Base-by-base conservation (phyloP, 352 stramenopile genomes). In the Blastocystis sp. region DNA sequence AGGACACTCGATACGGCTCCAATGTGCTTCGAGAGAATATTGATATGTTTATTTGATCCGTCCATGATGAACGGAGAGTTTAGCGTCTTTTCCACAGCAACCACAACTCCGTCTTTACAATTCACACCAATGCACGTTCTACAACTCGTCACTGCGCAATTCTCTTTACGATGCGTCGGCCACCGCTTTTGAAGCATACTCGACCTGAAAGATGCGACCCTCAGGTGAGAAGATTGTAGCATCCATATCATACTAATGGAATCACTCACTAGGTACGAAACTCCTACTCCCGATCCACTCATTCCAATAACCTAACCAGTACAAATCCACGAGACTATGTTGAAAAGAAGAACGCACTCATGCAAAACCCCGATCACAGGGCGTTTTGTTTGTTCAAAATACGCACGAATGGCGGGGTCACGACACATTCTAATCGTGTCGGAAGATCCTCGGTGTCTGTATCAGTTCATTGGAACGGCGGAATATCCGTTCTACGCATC, bases 181-280 rank as follows among this genome's bases (percentile, higher is more conserved):
- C 6, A 85, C 75, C 21, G 75, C 75, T 72, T 85, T 85, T 38
- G 75, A 85, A 56, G 75, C 75, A 53, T 85, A 85, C 44, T 85
- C 75, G 4, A 85, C 75, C 63, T 85, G 75, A 72, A 85, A 85
- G 57, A 85, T 85, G 6, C 75, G 36, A 61, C 75, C 75, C 75
- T 85, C 75, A 61, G 75, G 75, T 14, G 75, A 85, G 63, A 76
- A 85, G 57, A 76, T 85, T 40, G 75, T 85, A 27, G 75, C 48
- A 85, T 72, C 57, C 75, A 85, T 85, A 85, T 85, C 75, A 85
- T 85, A 85, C 75, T 85, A 85, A 76, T 51, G n/a, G 40, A 32
- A 54, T 75, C 16, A 76, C 32, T 48, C 21, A 56, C 11, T 21
- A 4, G 6, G 18, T 9, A 7, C 32, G 2, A 36, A 32, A 38